Conservation (phyloP, 306 rosid species). For the Lathyrus aphaca region DNA sequence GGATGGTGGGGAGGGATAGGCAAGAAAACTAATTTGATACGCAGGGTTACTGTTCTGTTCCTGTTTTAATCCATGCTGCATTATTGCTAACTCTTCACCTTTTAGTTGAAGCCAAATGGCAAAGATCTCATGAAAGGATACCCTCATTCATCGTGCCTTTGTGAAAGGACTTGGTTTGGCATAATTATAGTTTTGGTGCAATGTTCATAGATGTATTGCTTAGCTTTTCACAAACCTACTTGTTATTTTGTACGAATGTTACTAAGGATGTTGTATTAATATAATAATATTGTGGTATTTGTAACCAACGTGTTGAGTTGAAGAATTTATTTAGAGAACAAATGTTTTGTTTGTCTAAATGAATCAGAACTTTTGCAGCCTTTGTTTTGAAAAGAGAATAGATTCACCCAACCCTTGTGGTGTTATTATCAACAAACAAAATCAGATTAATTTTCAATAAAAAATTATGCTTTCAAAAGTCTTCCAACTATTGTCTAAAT, state of each 20-base stretch:
- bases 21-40: constrained; percentile 17
- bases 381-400: background rate
- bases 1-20: constrained; percentile 3
- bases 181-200: constrained; percentile 32
- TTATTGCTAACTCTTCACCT: constrained; percentile 2
- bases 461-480: background rate
- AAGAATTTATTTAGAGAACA: background rate
- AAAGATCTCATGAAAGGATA: constrained; percentile 21
- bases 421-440: constrained; percentile 8
- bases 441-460: background rate
- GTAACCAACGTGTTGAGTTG: background rate
- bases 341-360: background rate
- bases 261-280: background rate
- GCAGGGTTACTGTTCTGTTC: background rate
- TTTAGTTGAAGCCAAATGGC: constrained; percentile 25
- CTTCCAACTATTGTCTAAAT: constrained; percentile 11
- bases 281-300: background rate
- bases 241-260: background rate
- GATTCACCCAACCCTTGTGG: background rate
- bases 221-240: constrained; percentile 1
- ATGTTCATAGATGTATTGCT: constrained; percentile 7
- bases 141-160: background rate
- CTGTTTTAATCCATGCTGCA: constrained; percentile 13
- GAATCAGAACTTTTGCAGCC: background rate
- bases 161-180: background rate